These are phyloP conservation scores for Puccinia brachypodii DNA, from an alignment of 1,284 basidiomycete genomes.

Conservation along the genomic window DNA sequence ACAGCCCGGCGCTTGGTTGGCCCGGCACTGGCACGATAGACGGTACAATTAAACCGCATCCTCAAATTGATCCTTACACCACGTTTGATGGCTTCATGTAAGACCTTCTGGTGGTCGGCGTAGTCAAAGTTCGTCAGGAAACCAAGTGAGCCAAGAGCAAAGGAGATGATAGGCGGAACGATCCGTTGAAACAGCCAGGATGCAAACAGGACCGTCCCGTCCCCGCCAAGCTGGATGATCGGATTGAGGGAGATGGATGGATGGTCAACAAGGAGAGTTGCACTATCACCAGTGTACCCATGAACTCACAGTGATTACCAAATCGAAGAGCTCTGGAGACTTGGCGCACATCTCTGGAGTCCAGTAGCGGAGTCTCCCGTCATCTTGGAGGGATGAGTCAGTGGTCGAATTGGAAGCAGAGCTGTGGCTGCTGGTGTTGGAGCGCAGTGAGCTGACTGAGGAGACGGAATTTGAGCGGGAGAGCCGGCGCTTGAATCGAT, in stretches of 20 bases:
- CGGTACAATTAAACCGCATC: conserved; percentile 98
- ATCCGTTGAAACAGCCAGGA: conserved; percentile 99
- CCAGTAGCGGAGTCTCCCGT: conserved; percentile 96
- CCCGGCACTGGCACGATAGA: conserved; percentile 77
- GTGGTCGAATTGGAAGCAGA: conserved; percentile 50
- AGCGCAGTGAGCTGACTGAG: neutral
- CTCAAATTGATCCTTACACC: conserved; percentile 96
- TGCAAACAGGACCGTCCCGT: conserved; percentile 97
- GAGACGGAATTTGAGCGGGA: conserved; percentile 35
- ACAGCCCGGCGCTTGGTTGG: conserved; percentile 63
- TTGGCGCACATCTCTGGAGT: conserved; percentile 92
- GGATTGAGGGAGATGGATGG: neutral
- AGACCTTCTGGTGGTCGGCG: conserved; percentile 76
- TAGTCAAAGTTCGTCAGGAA: conserved; percentile 99
- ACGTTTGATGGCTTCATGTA: conserved; percentile 84
- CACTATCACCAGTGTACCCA: neutral
- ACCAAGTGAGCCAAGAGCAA: conserved; percentile 95
- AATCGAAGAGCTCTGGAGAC: conserved; percentile 92
- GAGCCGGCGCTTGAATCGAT: conserved; percentile 30
- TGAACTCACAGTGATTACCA: conserved; percentile 79
- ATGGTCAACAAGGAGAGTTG: neutral
- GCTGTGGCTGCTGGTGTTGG: conserved; percentile 39
- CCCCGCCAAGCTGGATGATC: conserved; percentile 67
- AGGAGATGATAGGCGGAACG: conserved; percentile 94
- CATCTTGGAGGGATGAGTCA: conserved; percentile 64